Conservation (phyloP, 805 yeast genomes). For the Lipomyces sp. region DNA sequence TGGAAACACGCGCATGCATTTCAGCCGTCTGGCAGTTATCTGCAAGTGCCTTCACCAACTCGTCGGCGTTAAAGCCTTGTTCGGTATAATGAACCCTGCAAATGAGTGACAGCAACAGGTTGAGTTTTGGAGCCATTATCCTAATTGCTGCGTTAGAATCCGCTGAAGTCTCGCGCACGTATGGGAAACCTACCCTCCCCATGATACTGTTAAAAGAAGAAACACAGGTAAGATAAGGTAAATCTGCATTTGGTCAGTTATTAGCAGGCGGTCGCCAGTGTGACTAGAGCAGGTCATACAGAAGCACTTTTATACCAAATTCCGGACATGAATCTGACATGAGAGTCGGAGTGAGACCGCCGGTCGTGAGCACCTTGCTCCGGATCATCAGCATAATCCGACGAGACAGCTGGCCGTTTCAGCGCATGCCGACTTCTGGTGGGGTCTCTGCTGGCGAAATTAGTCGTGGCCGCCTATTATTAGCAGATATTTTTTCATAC, state of each 20-base stretch:
- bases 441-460: background rate
- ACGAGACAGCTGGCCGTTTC: slow-evolving; percentile 1
- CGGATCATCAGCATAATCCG: background rate
- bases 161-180: background rate
- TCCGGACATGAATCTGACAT: background rate
- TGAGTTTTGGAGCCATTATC: slow-evolving; percentile 32
- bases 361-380: background rate
- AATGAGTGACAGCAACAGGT: slow-evolving; percentile 22
- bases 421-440: slow-evolving; percentile 6
- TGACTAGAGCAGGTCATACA: slow-evolving; percentile 13
- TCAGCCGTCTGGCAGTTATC: slow-evolving; percentile 33
- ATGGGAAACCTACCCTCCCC: slow-evolving; percentile 27
- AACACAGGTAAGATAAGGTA: slow-evolving; percentile 30
- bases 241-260: slow-evolving; percentile 14
- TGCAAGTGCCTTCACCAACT: slow-evolving; percentile 8
- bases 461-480: background rate
- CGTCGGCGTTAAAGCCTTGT: background rate
- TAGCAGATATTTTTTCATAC: background rate
- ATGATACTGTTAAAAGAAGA: slow-evolving; percentile 21
- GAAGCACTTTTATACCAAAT: slow-evolving; percentile 28
- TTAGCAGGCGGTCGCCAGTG: background rate
- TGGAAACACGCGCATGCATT: slow-evolving; percentile 28
- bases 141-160: slow-evolving; percentile 12
- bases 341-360: background rate
- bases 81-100: slow-evolving; percentile 27